Percentiles rank a stretch among this genome's conserved stretches.
Evolutionary conservation across 2,329 filamentous ascomycete species (phyloP).

Genomic region (Rhynchosporium secalis): DNA sequence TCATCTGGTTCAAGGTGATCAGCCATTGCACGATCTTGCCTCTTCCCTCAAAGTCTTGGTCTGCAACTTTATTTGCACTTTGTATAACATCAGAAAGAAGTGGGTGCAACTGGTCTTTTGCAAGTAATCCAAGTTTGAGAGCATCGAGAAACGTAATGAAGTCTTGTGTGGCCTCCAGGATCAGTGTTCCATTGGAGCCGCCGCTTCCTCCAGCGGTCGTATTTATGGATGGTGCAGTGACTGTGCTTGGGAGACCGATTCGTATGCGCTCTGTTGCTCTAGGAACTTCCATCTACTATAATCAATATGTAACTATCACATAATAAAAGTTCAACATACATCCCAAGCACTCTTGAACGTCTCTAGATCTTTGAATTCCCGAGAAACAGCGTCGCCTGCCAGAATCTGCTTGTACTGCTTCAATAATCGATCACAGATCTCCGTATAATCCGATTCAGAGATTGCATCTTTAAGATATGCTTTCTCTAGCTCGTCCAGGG

Average conservation of each 20-base stretch:
- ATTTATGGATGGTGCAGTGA: constrained; percentile 52
- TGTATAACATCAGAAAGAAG: constrained; percentile 94
- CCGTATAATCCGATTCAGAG: constrained; percentile 87
- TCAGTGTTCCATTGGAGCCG: constrained; percentile 58
- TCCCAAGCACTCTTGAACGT: constrained; percentile 91
- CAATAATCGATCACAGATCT: constrained; percentile 88
- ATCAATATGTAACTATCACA: not conserved
- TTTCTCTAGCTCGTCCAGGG: constrained; percentile 91
- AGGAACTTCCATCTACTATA: constrained; percentile 79
- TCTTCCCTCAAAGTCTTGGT: constrained; percentile 89
- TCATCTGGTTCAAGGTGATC: constrained; percentile 97
- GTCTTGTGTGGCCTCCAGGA: constrained; percentile 90
- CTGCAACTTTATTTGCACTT: constrained; percentile 94
- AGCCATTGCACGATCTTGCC: constrained; percentile 99
- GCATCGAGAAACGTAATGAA: constrained; percentile 98
- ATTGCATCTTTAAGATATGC: constrained; percentile 96
- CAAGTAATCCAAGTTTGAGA: constrained; percentile 84
- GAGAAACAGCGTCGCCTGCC: constrained; percentile 86
- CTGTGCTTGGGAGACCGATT: constrained; percentile 87
- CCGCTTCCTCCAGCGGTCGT: constrained; percentile 44
- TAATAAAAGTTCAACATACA: constrained; percentile 55
- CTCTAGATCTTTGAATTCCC: constrained; percentile 83
- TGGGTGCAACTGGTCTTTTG: constrained; percentile 95
- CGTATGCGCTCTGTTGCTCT: constrained; percentile 89
- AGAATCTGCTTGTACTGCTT: constrained; percentile 97